Conservation (phyloP, 75 land plant genomes). For the Adiantum capillusveneris region DNA sequence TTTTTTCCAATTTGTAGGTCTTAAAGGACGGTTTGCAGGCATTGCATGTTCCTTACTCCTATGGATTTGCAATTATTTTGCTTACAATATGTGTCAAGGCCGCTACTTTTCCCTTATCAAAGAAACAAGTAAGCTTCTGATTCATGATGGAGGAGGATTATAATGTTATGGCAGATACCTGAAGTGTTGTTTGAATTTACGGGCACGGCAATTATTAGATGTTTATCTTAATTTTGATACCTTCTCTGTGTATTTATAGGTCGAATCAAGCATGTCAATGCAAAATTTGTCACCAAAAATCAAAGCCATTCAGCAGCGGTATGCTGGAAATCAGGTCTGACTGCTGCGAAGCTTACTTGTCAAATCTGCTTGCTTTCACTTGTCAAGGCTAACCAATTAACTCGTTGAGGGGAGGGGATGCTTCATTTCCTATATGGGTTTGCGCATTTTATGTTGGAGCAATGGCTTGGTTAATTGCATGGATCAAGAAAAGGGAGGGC, state of each 20-base stretch:
- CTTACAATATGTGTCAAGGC: constrained; percentile 88
- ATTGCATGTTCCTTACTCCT: constrained; percentile 79
- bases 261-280: constrained; percentile 91
- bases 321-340: constrained; percentile 85
- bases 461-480: no score
- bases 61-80: constrained; percentile 96
- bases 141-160: background rate
- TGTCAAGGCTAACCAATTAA: no score
- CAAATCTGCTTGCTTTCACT: no score
- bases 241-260: constrained; percentile 41
- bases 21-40: constrained; percentile 74
- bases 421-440: no score
- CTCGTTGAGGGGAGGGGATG: no score
- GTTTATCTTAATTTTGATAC: no score
- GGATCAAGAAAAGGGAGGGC: no score
- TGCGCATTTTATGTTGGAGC: no score
- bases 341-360: no score
- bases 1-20: constrained; percentile 33
- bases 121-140: constrained; percentile 54
- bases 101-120: constrained; percentile 88
- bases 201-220: no score
- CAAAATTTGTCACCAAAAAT: constrained; percentile 79
- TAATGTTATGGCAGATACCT: background rate
- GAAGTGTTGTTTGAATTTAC: no score
- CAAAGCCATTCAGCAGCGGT: constrained; percentile 81